Conservation (phyloP, 1,139 yeast genomes). For the Wickerhamiella pararugosa region DNA sequence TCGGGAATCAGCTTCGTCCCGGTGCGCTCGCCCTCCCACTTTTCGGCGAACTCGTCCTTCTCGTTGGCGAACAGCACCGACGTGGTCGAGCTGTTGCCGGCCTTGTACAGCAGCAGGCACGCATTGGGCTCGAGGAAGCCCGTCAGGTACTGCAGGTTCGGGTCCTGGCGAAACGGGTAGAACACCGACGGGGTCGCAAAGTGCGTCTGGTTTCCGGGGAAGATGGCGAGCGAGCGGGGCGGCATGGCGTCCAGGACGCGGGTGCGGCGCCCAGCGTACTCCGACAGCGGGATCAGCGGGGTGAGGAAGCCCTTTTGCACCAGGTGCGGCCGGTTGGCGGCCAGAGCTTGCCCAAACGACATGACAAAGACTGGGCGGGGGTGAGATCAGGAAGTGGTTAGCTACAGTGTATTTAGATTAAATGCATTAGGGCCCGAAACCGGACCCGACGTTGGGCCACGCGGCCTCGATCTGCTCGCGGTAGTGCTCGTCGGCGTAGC, state of each 20-base stretch:
- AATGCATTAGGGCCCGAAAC: slow-evolving; percentile 4
- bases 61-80: slow-evolving; percentile 69
- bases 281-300: slow-evolving; percentile 73
- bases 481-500: slow-evolving; percentile 16
- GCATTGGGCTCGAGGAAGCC: slow-evolving; percentile 94
- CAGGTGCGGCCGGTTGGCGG: slow-evolving; percentile 69
- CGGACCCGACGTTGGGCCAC: slow-evolving; percentile 9
- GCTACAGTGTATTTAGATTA: background rate
- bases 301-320: slow-evolving; percentile 67
- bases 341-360: slow-evolving; percentile 60
- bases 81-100: slow-evolving; percentile 28
- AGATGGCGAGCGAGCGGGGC: slow-evolving; percentile 49
- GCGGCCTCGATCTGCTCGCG: slow-evolving; percentile 16
- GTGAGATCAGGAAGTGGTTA: background rate
- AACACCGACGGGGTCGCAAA: slow-evolving; percentile 85
- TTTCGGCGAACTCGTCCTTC: slow-evolving; percentile 58
- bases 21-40: slow-evolving; percentile 90
- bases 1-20: slow-evolving; percentile 75
- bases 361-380: background rate
- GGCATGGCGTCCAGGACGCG: slow-evolving; percentile 44
- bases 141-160: slow-evolving; percentile 68
- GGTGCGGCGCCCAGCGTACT: slow-evolving; percentile 59
- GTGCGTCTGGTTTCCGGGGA: slow-evolving; percentile 58
- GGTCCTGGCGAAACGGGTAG: slow-evolving; percentile 82
- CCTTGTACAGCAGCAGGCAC: slow-evolving; percentile 56